phyloP scores from a whole-genome alignment of 805 yeast genomes.

The Zygosaccharomyces kombuchaensis region DNA sequence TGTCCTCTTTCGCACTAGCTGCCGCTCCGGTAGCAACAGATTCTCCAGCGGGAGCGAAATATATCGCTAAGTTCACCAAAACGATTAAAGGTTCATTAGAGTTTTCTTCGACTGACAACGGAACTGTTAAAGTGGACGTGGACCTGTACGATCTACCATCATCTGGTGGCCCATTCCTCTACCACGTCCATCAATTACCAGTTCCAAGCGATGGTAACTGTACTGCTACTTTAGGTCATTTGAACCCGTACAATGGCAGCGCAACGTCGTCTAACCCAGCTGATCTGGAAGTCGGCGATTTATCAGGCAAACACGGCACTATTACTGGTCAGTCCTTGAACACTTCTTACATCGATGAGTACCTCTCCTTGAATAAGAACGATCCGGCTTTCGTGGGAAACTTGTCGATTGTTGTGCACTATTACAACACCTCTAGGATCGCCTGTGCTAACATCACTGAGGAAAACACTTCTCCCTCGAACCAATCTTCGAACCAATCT shows the following conservation, averaged over 20 bases:
- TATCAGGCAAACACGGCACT: slow-evolving; percentile 73
- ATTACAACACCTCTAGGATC: slow-evolving; percentile 48
- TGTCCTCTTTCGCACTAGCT: neutral
- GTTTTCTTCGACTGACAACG: slow-evolving; percentile 53
- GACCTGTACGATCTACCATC: slow-evolving; percentile 67
- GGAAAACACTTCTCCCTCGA: neutral
- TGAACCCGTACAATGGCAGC: slow-evolving; percentile 60
- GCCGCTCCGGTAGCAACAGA: slow-evolving; percentile 38
- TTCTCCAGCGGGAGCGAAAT: slow-evolving; percentile 41
- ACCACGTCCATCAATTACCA: slow-evolving; percentile 60
- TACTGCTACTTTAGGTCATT: slow-evolving; percentile 51
- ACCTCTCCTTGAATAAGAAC: slow-evolving; percentile 53
- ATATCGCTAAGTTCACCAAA: slow-evolving; percentile 49
- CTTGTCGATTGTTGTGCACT: slow-evolving; percentile 53
- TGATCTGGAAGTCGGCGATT: slow-evolving; percentile 57
- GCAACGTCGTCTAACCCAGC: slow-evolving; percentile 5
- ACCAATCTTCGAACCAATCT: neutral
- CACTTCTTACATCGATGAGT: slow-evolving; percentile 58
- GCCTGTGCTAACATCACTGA: slow-evolving; percentile 57
- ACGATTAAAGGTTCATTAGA: slow-evolving; percentile 50
- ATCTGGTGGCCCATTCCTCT: slow-evolving; percentile 61
- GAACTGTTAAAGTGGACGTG: slow-evolving; percentile 60
- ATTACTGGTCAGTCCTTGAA: slow-evolving; percentile 68
- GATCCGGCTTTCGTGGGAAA: slow-evolving; percentile 59
- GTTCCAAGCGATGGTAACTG: slow-evolving; percentile 52